Conservation (phyloP, 257 asterid species). For the Solanum chiquidenum region DNA sequence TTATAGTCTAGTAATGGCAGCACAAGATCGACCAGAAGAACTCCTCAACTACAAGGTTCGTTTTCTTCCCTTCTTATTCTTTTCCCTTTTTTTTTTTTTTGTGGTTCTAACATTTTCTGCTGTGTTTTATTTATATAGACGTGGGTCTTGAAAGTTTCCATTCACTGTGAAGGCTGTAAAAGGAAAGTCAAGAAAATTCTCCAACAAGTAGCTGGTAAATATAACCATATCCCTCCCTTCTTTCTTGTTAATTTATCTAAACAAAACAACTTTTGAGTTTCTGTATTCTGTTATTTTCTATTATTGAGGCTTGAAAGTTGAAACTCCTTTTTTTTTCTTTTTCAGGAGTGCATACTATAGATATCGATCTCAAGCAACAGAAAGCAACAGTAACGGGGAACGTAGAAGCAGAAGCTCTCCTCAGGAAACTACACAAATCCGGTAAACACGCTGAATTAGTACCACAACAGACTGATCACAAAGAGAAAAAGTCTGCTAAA, state of each 20-base stretch:
- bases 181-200: slow-evolving; percentile 55
- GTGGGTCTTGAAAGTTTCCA: slow-evolving; percentile 51
- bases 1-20: slow-evolving; percentile 27
- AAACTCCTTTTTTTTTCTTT: neutral
- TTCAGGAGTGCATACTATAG: slow-evolving; percentile 44
- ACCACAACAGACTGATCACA: slow-evolving; percentile 25
- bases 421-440: slow-evolving; percentile 32
- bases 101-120: neutral
- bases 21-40: slow-evolving; percentile 13
- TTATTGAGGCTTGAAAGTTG: too few species aligned
- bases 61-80: neutral
- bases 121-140: slow-evolving; percentile 16
- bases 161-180: slow-evolving; percentile 75
- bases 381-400: slow-evolving; percentile 48
- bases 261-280: too few species aligned
- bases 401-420: slow-evolving; percentile 25
- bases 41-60: slow-evolving; percentile 31
- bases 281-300: neutral
- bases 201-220: slow-evolving; percentile 28
- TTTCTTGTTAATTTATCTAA: neutral
- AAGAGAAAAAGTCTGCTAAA: neutral
- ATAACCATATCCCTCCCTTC: neutral
- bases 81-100: neutral
- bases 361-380: slow-evolving; percentile 53
- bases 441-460: slow-evolving; percentile 54